Base-by-base conservation (phyloP, 305 asterid genomes). In the Plantago rigida region DNA sequence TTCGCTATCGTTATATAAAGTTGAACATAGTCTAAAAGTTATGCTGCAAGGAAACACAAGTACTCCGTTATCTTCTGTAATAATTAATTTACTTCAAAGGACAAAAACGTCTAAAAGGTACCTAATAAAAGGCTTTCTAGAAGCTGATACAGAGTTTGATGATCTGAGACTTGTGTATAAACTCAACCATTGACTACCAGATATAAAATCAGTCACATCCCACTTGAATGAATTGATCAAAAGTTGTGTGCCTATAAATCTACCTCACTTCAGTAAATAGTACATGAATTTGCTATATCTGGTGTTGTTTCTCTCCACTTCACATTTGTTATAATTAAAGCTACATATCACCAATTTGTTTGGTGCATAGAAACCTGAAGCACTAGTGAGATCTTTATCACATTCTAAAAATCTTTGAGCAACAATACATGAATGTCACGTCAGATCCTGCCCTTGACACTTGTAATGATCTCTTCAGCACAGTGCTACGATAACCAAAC, bases 401-500 rank as follows among this genome's bases (percentile, higher is more conserved):
- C 11, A 36, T 36, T 22, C 11, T 36, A 36, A 36, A 31, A 31
- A 31, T 31, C 39, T 31, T 5, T 5, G 7, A 31, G 39, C 39
- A 31, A 4, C 26, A n/a, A n/a, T n/a, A 22, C 26, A 22, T 22
- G 26, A 22, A 31, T 5, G 7, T 7, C 5, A 36, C 8, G 44
- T 36, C 44, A 17, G 4, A 42, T 14, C 63, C 44, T 41, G 61
- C 14, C 10, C 39, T 4, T 55, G n/a, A 55, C 11, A 41, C 39
- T 31, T 3, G 39, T 31, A 3, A 29, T 12, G 26, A 11, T 42
- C 4, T n/a, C 47, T 14, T 13, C 17, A 41, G 17, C 48, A 19
- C 17, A 42, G 34, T 58, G 62, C 36, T 7, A 47, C 12, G 51
- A 59, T 59, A 47, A 42, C 42, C 26, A 22, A 42, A 31, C 41